Evolutionary conservation across 805 yeast genomes (phyloP), one percentile per base, ranked within the genome.

Genomic region (Myxozyma nipponensis): DNA sequence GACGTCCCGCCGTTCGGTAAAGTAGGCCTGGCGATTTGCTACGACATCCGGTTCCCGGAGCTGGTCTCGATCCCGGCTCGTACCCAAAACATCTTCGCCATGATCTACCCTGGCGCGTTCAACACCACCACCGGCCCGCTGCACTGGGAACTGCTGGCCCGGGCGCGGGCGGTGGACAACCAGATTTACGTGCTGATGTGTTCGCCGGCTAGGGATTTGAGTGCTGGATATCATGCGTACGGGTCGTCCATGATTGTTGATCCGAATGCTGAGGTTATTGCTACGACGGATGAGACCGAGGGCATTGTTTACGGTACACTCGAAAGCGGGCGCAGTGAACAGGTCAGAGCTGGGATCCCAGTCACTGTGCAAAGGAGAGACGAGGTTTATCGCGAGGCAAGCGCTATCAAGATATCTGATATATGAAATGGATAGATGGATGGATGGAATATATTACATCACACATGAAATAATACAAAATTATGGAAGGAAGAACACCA

Each of bases 161-260:
- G 80, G 24, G 84, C 95, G 0, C 72, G 97, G 42, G 98, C 98
- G 3, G 77, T 91, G 10, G 96, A 90, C 63, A 77, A 91, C 1
- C 98, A 93, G 67, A 74, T 84, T 52, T 93, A 77, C 65, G 95
- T 90, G 4, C 72, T 91, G 3, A 78, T 89, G 84, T 90, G 97
- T 1, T 86, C 96, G 5, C 96, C 96, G 2, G 90, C 96, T 2
- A 77, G 97, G 62, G 88, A 87, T 64, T 95, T 93, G 0, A 96
- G 88, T 63, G 79, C 81, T 49, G 97, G 97, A 1, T 67, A 69
- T 37, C 96, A 89, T 64, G 80, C 82, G 50, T 91, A 82, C 69
- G 98, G 98, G 0, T 91, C 88, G 62, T 77, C 95, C 0, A 72
- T 89, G 56, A 81, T 89, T 3, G 77, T 91, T n/a, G 91, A 86